Evolutionary conservation across 2,329 filamentous ascomycete genomes (phyloP).

Genomic region (Huntiella omanensis): DNA sequence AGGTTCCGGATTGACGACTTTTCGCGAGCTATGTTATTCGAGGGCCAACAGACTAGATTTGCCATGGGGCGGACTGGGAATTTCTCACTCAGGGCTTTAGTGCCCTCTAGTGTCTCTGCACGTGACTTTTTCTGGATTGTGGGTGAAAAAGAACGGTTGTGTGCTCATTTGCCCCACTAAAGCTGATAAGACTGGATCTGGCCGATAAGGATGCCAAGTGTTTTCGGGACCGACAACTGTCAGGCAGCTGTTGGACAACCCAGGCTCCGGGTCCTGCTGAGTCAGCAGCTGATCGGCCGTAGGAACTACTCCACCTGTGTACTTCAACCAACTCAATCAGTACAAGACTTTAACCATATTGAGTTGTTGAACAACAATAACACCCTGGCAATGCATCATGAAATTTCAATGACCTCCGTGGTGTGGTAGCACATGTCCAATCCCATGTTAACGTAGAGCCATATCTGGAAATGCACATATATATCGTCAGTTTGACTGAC

Average conservation of each 20-base stretch:
- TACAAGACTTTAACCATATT: too few relatives aligned
- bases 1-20: slow-evolving; percentile 11
- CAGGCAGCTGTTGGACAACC: neutral
- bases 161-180: slow-evolving; percentile 5
- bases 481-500: too few relatives aligned
- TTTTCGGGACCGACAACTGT: too few relatives aligned
- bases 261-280: neutral
- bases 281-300: neutral
- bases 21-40: slow-evolving; percentile 12
- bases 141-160: slow-evolving; percentile 7
- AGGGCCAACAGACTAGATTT: slow-evolving; percentile 11
- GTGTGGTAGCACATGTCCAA: too few relatives aligned
- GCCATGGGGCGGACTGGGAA: slow-evolving; percentile 8
- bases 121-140: slow-evolving; percentile 11
- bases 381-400: too few relatives aligned
- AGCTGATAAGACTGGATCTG: neutral
- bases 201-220: too few relatives aligned
- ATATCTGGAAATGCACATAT: too few relatives aligned
- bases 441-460: too few relatives aligned
- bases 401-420: too few relatives aligned
- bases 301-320: too few relatives aligned
- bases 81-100: slow-evolving; percentile 11
- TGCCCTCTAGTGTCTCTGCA: slow-evolving; percentile 10
- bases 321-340: too few relatives aligned
- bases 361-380: too few relatives aligned